Evolutionary conservation across 2,329 filamentous ascomycete genomes (phyloP), one percentile per base, ranked within the genome.

Genomic region (Orbilia ellipsospora): DNA sequence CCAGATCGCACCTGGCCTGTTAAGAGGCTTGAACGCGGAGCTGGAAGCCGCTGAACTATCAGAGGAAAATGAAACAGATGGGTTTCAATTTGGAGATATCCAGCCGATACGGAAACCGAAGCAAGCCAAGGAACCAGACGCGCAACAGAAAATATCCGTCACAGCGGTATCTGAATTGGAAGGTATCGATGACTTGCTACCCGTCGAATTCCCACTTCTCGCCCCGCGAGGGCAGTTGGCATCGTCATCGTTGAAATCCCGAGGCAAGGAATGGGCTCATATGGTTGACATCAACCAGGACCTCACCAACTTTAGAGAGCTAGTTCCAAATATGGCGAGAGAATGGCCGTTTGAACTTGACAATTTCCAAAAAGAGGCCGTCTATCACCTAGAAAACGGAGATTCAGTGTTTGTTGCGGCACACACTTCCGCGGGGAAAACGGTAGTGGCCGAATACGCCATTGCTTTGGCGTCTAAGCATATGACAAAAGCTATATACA

Each of bases 401-500:
- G 95, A 99, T 81, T 98, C 94, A 0, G 95, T 99, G 26, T 99
- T 99, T 80, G 95, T 99, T 60, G 95, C 95, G 8, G 95, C 95
- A 0, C 95, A 99, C 81, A 99, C 95, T 0, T 99, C 95, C 40
- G 95, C 95, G 20, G 95, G 95, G 68, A 99, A 99, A 85, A 99
- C 95, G 0, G 95, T 98, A 0, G 95, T 99, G 13, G 95, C 95
- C 28, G 95, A 99, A 82, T 99, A 99, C 82, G 95, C 94, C 57
- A 98, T 99, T 82, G 93, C 95, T 5, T 85, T 99, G 72, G 95
- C 95, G 31, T 90, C 93, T n/a, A 96, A 94, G 81, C 95, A 99
- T 82, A 98, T 98, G 94, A 99, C 95, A 7, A 99, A 99, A 51
- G 94, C 95, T 20, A 99, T 99, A 78, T 99, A 99, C 82, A 99